Percentiles rank a stretch among this genome's conserved stretches.
phyloP scores from a whole-genome alignment of 2,329 filamentous ascomycete genomes.

The Thelonectria rubi region DNA sequence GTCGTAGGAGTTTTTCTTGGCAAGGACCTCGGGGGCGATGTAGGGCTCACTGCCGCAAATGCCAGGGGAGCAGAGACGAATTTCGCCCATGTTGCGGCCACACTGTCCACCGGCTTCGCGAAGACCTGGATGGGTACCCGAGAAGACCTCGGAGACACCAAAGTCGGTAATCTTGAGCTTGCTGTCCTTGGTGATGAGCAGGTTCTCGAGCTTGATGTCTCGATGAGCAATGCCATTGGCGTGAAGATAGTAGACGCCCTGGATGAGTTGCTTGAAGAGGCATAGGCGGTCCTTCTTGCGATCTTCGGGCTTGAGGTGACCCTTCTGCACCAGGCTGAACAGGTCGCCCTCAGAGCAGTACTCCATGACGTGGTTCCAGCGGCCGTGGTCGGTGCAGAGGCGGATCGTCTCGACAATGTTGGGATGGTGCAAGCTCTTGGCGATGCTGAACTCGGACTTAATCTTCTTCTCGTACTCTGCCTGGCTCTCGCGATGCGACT shows the following conservation, averaged over 20 bases:
- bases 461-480: constrained; percentile 88
- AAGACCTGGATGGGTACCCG: constrained; percentile 81
- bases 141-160: constrained; percentile 87
- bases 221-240: constrained; percentile 86
- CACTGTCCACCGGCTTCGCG: constrained; percentile 77
- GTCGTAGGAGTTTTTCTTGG: constrained; percentile 72
- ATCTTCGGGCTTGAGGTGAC: constrained; percentile 71
- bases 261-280: constrained; percentile 88
- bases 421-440: constrained; percentile 84
- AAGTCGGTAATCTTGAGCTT: constrained; percentile 93
- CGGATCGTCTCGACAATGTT: constrained; percentile 86
- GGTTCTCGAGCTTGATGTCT: constrained; percentile 90
- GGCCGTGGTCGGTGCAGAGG: constrained; percentile 76
- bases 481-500: constrained; percentile 72
- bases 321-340: constrained; percentile 76
- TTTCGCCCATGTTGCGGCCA: constrained; percentile 74
- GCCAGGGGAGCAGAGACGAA: constrained; percentile 78
- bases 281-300: constrained; percentile 77
- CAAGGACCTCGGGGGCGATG: constrained; percentile 85
- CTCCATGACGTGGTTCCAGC: constrained; percentile 95
- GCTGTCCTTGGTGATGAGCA: constrained; percentile 80
- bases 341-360: constrained; percentile 86
- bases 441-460: constrained; percentile 89
- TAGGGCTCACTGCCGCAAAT: constrained; percentile 89
- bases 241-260: constrained; percentile 85